Evolutionary conservation across 768 basidiomycete genomes (phyloP).

Genomic region (Pisolithus tinctorius): DNA sequence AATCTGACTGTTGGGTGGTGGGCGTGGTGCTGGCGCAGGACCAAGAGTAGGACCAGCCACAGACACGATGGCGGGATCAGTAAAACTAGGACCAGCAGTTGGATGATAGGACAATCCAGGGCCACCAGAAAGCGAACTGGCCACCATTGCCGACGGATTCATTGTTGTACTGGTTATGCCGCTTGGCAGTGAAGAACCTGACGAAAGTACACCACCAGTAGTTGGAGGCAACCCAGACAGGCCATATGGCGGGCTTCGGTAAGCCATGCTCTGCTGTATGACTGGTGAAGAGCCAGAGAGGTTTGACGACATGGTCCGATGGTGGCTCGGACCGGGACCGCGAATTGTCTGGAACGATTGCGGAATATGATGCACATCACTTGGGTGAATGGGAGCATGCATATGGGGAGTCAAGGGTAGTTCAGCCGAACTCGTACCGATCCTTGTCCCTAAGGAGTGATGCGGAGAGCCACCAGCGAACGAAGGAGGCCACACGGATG

Average conservation of each 20-base stretch:
- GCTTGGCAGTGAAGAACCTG: too few species aligned
- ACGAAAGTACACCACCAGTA: not conserved
- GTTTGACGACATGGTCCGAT: slow-evolving; percentile 8
- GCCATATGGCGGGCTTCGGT: not conserved
- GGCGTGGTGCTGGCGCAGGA: not conserved
- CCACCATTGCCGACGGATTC: not conserved
- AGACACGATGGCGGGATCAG: not conserved
- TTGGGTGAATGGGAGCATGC: not conserved
- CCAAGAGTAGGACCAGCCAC: not conserved
- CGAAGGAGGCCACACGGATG: slow-evolving; percentile 18
- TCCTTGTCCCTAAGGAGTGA: not conserved
- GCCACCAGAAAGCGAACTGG: not conserved
- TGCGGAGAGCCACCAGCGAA: slow-evolving; percentile 10
- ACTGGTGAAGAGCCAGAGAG: slow-evolving; percentile 11
- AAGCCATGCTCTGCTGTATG: not conserved
- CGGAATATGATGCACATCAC: not conserved
- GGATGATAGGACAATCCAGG: not conserved
- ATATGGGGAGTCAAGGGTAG: not conserved
- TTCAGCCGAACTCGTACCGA: not conserved
- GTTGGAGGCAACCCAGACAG: not conserved
- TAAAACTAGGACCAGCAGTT: not conserved
- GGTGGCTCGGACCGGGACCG: slow-evolving; percentile 8
- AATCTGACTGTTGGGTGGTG: not conserved
- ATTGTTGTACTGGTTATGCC: too few species aligned
- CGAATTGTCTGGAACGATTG: not conserved